Evolutionary conservation across 2,329 filamentous ascomycete genomes (phyloP).

Genomic region (Niveomyces coronatus): DNA sequence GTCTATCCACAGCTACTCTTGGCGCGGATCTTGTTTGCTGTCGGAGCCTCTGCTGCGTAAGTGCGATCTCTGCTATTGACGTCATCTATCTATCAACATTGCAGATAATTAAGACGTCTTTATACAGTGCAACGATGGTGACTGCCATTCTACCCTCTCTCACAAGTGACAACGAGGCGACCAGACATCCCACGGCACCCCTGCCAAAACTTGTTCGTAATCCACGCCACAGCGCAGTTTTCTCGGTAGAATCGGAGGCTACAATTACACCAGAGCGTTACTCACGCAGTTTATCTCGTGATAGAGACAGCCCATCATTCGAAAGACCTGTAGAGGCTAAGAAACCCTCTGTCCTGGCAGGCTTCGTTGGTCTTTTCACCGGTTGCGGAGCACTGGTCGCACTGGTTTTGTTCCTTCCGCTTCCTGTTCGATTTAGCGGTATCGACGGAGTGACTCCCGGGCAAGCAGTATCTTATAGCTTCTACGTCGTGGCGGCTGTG

Average conservation of each 20-base stretch:
- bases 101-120: neutral
- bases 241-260: slow-evolving; percentile 61
- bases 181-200: slow-evolving; percentile 16
- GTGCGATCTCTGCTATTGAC: slow-evolving; percentile 16
- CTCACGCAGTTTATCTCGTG: slow-evolving; percentile 25
- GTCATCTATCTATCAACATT: neutral
- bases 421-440: slow-evolving; percentile 69
- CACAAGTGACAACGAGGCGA: slow-evolving; percentile 38
- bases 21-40: slow-evolving; percentile 74
- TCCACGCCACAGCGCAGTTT: slow-evolving; percentile 47
- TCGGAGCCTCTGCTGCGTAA: slow-evolving; percentile 82
- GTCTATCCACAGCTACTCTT: slow-evolving; percentile 84
- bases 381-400: slow-evolving; percentile 86
- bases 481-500: slow-evolving; percentile 72
- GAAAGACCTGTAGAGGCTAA: slow-evolving; percentile 19
- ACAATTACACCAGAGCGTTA: slow-evolving; percentile 64
- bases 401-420: slow-evolving; percentile 69
- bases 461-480: slow-evolving; percentile 70
- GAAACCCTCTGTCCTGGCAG: slow-evolving; percentile 59
- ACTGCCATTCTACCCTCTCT: slow-evolving; percentile 79
- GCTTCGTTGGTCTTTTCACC: slow-evolving; percentile 84
- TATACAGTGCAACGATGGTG: slow-evolving; percentile 73
- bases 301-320: slow-evolving; percentile 14
- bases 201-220: slow-evolving; percentile 27
- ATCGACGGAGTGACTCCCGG: slow-evolving; percentile 61